Base-by-base conservation (phyloP, 2,329 filamentous ascomycete species). In the Aspergillus chevalieri region DNA sequence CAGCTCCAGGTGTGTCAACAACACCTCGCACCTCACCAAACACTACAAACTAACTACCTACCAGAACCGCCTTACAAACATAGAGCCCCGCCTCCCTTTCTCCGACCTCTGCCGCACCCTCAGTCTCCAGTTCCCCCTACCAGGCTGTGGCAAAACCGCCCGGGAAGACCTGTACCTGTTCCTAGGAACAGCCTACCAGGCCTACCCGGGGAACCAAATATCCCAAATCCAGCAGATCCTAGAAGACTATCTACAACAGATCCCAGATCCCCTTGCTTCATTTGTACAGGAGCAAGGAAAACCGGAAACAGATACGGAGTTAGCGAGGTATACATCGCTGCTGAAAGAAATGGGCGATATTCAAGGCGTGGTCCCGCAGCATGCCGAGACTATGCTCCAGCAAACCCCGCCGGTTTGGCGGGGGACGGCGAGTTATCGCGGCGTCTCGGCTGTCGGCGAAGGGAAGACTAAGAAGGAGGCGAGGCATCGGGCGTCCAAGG, bases 311-410 rank as follows among this genome's bases (percentile, higher is more conserved):
- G 12, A 26, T 44, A 15, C n/a, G 5, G 42, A 28, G 6, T 9
- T 33, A 55, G 57, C 39, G 47, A 55, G n/a, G 15, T 49, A 38
- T 44, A 51, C 8, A 54, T 52, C 17, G 44, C 54, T 4, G 51
- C 39, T 15, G 30, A 41, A 8, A 48, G 64, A 63, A 1, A 59
- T 57, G 1, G 55, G 56, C 22, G 62, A 65, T 9, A 67, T 59
- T 42, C 57, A 56, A 14, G 66, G 65, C 43, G 42, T 67, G 47
- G 65, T 68, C 7, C 67, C 62, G 4, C 59, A 66, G 28, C 65
- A 68, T 53, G 46, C 66, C 42, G 17, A 49, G 30, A 44, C 14
- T 3, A 44, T 44, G 22, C 5, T 26, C 51, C 53, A 15, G 53
- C 50, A 28, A 47, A 49, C 21, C 17, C 42, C 42, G 42, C 24